Base-by-base conservation (phyloP, 139 green algal genomes). In the Pleodorina starrii region DNA sequence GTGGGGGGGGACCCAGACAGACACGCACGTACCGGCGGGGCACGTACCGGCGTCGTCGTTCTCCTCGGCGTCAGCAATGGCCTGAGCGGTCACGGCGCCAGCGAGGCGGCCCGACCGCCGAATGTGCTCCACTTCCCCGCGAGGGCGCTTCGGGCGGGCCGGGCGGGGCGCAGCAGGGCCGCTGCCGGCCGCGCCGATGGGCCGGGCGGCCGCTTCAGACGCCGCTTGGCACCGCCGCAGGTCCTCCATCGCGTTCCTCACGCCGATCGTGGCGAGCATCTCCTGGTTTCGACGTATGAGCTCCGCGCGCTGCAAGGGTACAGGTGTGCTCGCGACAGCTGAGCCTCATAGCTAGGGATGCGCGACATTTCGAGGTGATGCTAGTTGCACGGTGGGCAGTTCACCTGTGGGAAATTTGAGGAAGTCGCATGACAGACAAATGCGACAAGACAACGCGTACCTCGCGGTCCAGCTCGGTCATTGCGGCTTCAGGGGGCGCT, bases 251-350 rank as follows among this genome's bases (percentile, higher is more conserved):
- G 77, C 79, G 0, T 92, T 42, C 0, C 35, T 29, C n/a, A 95
- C 83, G 19, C 89, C 89, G 29, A 95, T 74, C 50, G 90, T 75
- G 2, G 38, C 40, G 35, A 95, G 69, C 74, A 94, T 91, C 27
- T 89, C 87, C 87, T 88, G 25, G 75, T 95, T 95, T 12, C 90
- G 87, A 19, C 79, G 38, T 35, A 95, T 95, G 10, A 88, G 71
- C 74, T 90, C 90, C 42, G 87, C 42, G 1, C 93, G 77, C 85
- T 94, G 91, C 81, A 59, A 21, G 11, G 16, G 40, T 19, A 27
- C 3, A 77, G 69, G 12, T 73, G 63, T 36, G n/a, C n/a, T n/a
- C n/a, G n/a, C n/a, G n/a, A n/a, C n/a, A n/a, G n/a, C n/a, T n/a
- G n/a, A n/a, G n/a, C n/a, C n/a, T n/a, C n/a, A n/a, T n/a, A n/a